These are phyloP conservation scores for Aspergillus sp. DNA, from an alignment of 2,329 filamentous ascomycete species.

Conservation along the genomic window DNA sequence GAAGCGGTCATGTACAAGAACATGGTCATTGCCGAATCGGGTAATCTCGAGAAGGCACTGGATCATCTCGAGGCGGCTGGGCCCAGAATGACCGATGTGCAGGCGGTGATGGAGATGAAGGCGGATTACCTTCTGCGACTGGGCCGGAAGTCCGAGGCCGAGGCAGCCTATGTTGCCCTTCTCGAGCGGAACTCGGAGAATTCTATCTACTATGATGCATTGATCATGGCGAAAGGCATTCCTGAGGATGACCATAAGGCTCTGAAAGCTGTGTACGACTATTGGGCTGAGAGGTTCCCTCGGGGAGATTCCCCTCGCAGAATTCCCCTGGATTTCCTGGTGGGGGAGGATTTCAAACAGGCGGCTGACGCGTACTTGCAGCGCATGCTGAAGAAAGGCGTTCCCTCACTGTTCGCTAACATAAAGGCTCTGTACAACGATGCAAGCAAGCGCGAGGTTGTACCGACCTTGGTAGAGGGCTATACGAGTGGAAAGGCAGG, in stretches of 20 bases:
- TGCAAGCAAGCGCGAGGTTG: slow-evolving; percentile 62
- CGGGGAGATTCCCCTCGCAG: slow-evolving; percentile 77
- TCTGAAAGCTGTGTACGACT: slow-evolving; percentile 66
- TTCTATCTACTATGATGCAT: slow-evolving; percentile 70
- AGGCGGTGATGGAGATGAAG: slow-evolving; percentile 74
- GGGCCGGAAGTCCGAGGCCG: slow-evolving; percentile 68
- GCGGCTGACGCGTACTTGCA: slow-evolving; percentile 71
- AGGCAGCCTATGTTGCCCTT: slow-evolving; percentile 68
- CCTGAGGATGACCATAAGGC: slow-evolving; percentile 51
- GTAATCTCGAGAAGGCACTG: slow-evolving; percentile 71
- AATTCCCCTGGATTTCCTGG: slow-evolving; percentile 80
- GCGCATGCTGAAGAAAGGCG: slow-evolving; percentile 80
- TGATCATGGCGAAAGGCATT: slow-evolving; percentile 61
- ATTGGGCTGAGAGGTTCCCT: slow-evolving; percentile 71
- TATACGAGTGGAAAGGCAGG: slow-evolving; percentile 55
- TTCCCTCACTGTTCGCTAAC: slow-evolving; percentile 94
- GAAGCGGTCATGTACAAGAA: slow-evolving; percentile 96
- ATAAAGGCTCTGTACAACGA: slow-evolving; percentile 86
- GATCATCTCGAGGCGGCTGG: slow-evolving; percentile 72
- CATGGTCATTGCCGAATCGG: slow-evolving; percentile 79
- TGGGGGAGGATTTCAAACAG: slow-evolving; percentile 68
- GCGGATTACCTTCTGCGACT: slow-evolving; percentile 77
- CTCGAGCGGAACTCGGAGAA: slow-evolving; percentile 83
- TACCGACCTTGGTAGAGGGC: slow-evolving; percentile 66
- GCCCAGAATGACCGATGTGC: slow-evolving; percentile 71